Base-by-base conservation (phyloP, 148 eudicot genomes). In the Rhododendron kiyosumense region DNA sequence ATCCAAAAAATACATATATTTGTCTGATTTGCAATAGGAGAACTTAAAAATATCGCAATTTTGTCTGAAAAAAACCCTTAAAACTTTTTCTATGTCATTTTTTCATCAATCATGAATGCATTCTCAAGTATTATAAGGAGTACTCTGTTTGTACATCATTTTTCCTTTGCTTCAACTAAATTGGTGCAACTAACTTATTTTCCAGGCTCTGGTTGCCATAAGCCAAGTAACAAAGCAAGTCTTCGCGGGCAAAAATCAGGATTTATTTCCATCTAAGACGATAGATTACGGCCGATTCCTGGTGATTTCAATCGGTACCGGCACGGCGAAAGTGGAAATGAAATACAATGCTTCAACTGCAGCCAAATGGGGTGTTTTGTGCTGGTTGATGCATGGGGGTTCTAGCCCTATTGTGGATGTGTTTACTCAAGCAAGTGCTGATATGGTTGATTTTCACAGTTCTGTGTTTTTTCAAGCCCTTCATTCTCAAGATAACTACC, bases 301-400 rank as follows among this genome's bases (percentile, higher is more conserved):
- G 45, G 87, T 85, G 3, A 85, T 85, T n/a, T 85, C 87, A 7
- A 46, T 85, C 46, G 87, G 87, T 38, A 85, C 87, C 0, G 87
- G 87, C 17, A 65, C 87, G 11, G 26, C 87, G 10, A 85, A 85
- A 17, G 20, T 5, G 4, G 79, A 79, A 24, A 30, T 30, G 46
- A 85, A 80, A 7, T 85, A 85, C 49, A 67, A 46, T 48, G 87
- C 87, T 32, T 14, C 51, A 48, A 22, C 2, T n/a, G 87, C 87
- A 48, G 57, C 87, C 30, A 80, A 85, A 49, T 85, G 87, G 87
- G 84, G 87, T 5, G 48, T 65, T 3, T 45, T 85, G 52, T 45
- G 67, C 15, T 85, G 87, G 87, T 49, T 85, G 34, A 8, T 79
- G 49, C 30, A 85, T 18, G 83, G 79, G 3, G 84, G 67, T 48